A percentile compares a stretch with the other conserved stretches of the same genome.
These are phyloP conservation scores for Ceratobasidium sp. DNA, from an alignment of 1,284 basidiomycete species.

Conservation along the genomic window DNA sequence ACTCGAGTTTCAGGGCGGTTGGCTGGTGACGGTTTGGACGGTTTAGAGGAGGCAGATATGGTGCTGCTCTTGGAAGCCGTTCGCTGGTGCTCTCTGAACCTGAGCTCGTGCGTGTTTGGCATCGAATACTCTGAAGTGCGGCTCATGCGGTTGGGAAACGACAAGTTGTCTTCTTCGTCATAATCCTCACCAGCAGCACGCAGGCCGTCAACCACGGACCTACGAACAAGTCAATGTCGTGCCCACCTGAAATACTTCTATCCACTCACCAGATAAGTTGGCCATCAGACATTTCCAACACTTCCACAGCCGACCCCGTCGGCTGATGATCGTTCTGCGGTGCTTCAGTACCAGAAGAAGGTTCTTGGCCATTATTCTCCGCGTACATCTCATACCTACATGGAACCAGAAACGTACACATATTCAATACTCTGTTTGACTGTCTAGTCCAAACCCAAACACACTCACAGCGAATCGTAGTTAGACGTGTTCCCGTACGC, in stretches of 20 bases:
- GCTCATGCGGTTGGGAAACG: slow-evolving; percentile 72
- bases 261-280: slow-evolving; percentile 77
- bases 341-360: background rate
- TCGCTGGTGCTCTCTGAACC: slow-evolving; percentile 76
- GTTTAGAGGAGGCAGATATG: slow-evolving; percentile 50
- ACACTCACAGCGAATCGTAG: slow-evolving; percentile 78
- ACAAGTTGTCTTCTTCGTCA: slow-evolving; percentile 61
- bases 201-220: slow-evolving; percentile 83
- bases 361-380: slow-evolving; percentile 57
- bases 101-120: slow-evolving; percentile 55
- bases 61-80: slow-evolving; percentile 72
- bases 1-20: slow-evolving; percentile 54
- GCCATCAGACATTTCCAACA: slow-evolving; percentile 81
- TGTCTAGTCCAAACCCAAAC: background rate
- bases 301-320: slow-evolving; percentile 70
- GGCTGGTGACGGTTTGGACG: background rate
- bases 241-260: slow-evolving; percentile 12
- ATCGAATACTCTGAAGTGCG: slow-evolving; percentile 76
- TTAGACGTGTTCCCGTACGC: slow-evolving; percentile 58
- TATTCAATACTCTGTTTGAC: no score
- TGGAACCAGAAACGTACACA: background rate
- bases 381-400: slow-evolving; percentile 81
- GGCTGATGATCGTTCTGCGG: slow-evolving; percentile 15
- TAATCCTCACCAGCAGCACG: slow-evolving; percentile 68
- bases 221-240: slow-evolving; percentile 52